Base-by-base conservation (phyloP, 2,329 filamentous ascomycete genomes). In the Moelleriella libera region DNA sequence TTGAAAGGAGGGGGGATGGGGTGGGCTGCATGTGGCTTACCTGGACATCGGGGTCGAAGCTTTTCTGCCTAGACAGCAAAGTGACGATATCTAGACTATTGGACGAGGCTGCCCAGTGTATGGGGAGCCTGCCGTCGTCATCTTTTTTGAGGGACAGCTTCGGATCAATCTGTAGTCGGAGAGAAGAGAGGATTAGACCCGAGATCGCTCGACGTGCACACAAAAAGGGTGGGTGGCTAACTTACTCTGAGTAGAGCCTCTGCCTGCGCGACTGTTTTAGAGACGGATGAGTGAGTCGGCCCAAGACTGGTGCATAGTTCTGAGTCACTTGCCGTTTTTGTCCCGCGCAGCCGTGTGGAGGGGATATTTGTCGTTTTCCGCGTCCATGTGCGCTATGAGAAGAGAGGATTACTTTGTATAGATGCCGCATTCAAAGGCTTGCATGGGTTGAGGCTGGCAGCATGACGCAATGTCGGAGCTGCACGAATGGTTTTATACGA, bases 31-130 rank as follows among this genome's bases (percentile, higher is more conserved):
- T 21, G 8, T 37, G 8, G 34, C 34, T 37, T 37, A 87, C 84
- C 67, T 88, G 78, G 14, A 82, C 82, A 63, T 97, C 89, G 0
- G 86, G 77, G 60, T 97, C 88, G 59, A 96, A 95, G 50, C 73
- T 72, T 57, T 82, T 82, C 51, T 73, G 71, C 48, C 85, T 74
- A 2, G 84, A 74, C 4, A 97, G 71, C 21, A 90, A 62, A 45
- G 83, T 72, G 14, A 86, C 80, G 50, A 96, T 88, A 29, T 82
- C 76, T 6, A 83, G 66, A 54, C 80, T 82, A 61, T 92, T 94
- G 63, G 85, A 84, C 28, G 89, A 92, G 2, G 81, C 79, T 0
- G 92, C 90, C 92, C 92, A 98, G 71, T 98, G 92, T 49, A 97
- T 80, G 2, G 92, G 83, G 39, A 95, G 77, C 43, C 92, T 85